Evolutionary conservation across 1,284 basidiomycete genomes (phyloP), one percentile per base, ranked within the genome.

Genomic region (Ganoderma lingzhi): DNA sequence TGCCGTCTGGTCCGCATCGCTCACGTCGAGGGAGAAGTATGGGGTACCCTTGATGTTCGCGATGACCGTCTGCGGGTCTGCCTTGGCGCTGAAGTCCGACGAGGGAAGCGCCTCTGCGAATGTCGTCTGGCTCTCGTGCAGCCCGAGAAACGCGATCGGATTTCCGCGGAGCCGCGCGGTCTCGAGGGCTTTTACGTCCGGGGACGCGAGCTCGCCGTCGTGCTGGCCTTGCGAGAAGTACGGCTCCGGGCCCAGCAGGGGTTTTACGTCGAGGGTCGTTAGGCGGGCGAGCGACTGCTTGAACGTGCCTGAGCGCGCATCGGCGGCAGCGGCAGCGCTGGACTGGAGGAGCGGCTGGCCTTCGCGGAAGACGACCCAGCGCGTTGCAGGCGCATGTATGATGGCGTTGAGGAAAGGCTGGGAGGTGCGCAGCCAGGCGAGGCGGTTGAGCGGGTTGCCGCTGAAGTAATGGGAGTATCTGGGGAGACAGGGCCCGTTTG

Each of bases 371-470:
- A 95, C 72, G 48, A 96, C 76, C 90, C 95, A 97, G 62, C 86
- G 85, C 2, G 94, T 87, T 9, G 86, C 76, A 0, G 89, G 86
- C 17, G 88, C 84, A 23, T 78, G 77, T 44, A 91, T 81, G 75
- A 94, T 84, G 15, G 88, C 84, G 73, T 93, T 94, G 58, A 97
- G 83, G 78, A 94, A 93, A 5, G 85, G 78, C 23, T 89, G 86
- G 6, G 92, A 93, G 23, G 90, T 82, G 37, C 96, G 87, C 67
- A 96, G 85, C 92, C 95, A 97, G 0, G 94, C 92, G 35, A 97
- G 85, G 44, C 96, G 90, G 80, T 97, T 97, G 51, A 96, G 83
- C 19, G 94, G 93, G 17, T 92, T 93, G 62, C 94, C 94, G 62
- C 89, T 85, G 76, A 92, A 89, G 82, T 91, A 90, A 79, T 93